Conservation (phyloP, 2,329 filamentous ascomycete genomes). For the Colletotrichum destructivum region DNA sequence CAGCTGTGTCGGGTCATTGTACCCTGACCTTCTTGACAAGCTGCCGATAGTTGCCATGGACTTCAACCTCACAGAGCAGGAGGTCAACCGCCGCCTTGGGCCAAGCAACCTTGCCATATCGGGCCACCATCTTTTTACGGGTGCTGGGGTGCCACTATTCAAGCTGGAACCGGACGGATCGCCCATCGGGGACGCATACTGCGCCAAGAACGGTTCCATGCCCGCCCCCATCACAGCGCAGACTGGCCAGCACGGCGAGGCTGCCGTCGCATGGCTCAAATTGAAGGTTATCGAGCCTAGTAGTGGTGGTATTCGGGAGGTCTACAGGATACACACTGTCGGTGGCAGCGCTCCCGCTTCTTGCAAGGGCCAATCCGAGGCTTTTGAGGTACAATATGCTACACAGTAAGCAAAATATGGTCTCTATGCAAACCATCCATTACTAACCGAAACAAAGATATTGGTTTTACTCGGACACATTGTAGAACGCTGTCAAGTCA, state of each 20-base stretch:
- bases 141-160: slow-evolving; percentile 82
- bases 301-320: slow-evolving; percentile 77
- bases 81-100: slow-evolving; percentile 54
- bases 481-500: slow-evolving; percentile 18
- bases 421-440: slow-evolving; percentile 17
- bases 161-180: slow-evolving; percentile 74
- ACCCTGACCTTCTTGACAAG: slow-evolving; percentile 75
- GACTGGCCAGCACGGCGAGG: slow-evolving; percentile 73
- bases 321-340: slow-evolving; percentile 88
- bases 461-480: slow-evolving; percentile 54
- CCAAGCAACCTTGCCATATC: slow-evolving; percentile 76
- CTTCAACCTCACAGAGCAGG: slow-evolving; percentile 65
- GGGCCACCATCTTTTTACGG: slow-evolving; percentile 87
- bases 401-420: slow-evolving; percentile 78
- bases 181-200: slow-evolving; percentile 73
- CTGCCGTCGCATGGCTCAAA: slow-evolving; percentile 86
- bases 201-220: slow-evolving; percentile 73
- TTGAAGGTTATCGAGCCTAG: slow-evolving; percentile 70
- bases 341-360: slow-evolving; percentile 83
- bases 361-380: slow-evolving; percentile 75
- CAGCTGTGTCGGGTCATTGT: slow-evolving; percentile 81
- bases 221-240: slow-evolving; percentile 75
- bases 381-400: slow-evolving; percentile 84
- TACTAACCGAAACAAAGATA: slow-evolving; percentile 49
- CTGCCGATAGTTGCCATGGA: slow-evolving; percentile 79